Evolutionary conservation across 805 yeast species (phyloP).

Genomic region (Candida krabiensis): DNA sequence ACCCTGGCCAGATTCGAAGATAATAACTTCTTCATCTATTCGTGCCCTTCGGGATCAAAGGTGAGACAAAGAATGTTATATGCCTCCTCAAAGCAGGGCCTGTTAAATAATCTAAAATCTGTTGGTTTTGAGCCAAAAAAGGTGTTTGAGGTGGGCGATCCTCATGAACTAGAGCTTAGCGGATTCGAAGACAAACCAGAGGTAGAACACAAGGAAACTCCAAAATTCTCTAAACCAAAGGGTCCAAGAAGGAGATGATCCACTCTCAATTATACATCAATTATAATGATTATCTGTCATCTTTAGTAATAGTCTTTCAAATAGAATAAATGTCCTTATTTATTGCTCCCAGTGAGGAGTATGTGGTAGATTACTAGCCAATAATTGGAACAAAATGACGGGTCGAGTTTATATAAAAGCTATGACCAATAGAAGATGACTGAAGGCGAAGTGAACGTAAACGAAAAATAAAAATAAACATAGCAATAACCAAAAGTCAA

Average conservation of each 20-base stretch:
- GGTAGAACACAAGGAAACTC: slow-evolving; percentile 5
- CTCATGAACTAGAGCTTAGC: slow-evolving; percentile 61
- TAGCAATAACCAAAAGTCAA: no score
- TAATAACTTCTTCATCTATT: slow-evolving; percentile 62
- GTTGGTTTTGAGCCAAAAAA: slow-evolving; percentile 42
- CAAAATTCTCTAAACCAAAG: slow-evolving; percentile 56
- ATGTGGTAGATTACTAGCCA: no score
- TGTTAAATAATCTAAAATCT: slow-evolving; percentile 49
- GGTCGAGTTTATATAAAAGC: no score
- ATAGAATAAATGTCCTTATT: neutral
- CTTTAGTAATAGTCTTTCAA: no score
- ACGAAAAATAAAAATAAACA: no score
- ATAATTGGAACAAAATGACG: no score
- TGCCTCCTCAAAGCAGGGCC: slow-evolving; percentile 74
- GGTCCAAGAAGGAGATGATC: slow-evolving; percentile 63
- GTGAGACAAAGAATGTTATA: slow-evolving; percentile 91
- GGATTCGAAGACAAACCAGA: slow-evolving; percentile 35
- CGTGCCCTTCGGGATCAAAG: slow-evolving; percentile 88
- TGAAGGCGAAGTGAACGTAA: no score
- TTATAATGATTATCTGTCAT: no score
- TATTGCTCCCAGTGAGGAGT: no score
- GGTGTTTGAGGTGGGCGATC: slow-evolving; percentile 69
- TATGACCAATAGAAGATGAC: no score
- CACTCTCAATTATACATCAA: no score
- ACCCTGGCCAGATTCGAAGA: slow-evolving; percentile 47